Evolutionary conservation across 768 basidiomycete genomes (phyloP).

Genomic region (Phylloporus scabripes): DNA sequence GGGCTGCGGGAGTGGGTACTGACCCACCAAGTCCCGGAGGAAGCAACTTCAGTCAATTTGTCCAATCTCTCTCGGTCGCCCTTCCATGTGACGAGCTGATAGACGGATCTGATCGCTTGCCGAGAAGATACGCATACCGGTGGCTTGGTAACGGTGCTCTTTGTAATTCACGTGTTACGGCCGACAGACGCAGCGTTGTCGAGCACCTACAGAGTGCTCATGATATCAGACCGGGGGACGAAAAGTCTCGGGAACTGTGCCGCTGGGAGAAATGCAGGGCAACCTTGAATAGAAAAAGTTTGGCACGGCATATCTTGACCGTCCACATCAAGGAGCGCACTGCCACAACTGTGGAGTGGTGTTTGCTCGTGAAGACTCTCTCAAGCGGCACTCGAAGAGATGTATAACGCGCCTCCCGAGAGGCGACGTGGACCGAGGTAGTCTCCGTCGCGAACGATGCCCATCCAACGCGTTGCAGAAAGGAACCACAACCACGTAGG

Average conservation of each 20-base stretch:
- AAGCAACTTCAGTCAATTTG: neutral
- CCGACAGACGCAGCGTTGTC: conserved; percentile 14
- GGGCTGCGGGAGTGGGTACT: neutral
- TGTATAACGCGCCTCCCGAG: conserved; percentile 3
- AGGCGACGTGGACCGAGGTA: neutral
- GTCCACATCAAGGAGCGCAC: conserved; percentile 17
- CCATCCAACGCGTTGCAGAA: no score
- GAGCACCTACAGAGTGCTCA: conserved; percentile 15
- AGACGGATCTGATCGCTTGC: neutral
- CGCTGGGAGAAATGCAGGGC: conserved; percentile 16
- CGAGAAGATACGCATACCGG: conserved; percentile 3
- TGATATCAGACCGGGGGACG: conserved; percentile 12
- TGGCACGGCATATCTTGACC: conserved; percentile 23
- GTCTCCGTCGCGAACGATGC: neutral
- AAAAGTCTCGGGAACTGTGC: conserved; percentile 14
- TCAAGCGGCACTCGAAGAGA: conserved; percentile 23
- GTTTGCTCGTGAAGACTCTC: conserved; percentile 29
- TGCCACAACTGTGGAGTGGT: conserved; percentile 14
- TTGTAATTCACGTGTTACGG: conserved; percentile 1
- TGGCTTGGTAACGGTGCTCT: conserved; percentile 8
- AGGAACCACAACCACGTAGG: neutral
- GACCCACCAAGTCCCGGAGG: neutral
- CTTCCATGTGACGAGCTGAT: neutral
- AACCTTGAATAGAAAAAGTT: conserved; percentile 26
- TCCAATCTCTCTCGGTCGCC: neutral